Conservation (phyloP, 768 basidiomycete species). For the Tricholomella constricta region DNA sequence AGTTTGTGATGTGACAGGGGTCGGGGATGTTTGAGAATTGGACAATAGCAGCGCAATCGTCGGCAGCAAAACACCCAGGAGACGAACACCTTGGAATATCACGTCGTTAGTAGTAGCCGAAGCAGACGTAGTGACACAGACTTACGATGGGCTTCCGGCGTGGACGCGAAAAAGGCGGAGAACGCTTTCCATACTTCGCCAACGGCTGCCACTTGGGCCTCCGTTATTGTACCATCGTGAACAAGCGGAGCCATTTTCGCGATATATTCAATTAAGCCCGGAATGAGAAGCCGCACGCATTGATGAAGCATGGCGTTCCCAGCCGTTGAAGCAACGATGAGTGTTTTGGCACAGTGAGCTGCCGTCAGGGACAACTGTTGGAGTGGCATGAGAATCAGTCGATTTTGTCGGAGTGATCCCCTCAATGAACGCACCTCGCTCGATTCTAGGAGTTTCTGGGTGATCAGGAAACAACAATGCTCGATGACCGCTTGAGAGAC, state of each 20-base stretch:
- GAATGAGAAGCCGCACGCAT: conserved; percentile 71
- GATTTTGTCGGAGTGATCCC: not conserved
- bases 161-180: conserved; percentile 56
- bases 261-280: conserved; percentile 80
- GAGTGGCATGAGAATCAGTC: not conserved
- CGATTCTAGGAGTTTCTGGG: conserved; percentile 72
- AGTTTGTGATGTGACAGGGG: conserved; percentile 55
- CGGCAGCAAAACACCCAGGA: conserved; percentile 74
- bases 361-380: conserved; percentile 78
- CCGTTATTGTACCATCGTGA: conserved; percentile 57
- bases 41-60: conserved; percentile 72
- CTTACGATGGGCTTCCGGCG: conserved; percentile 66
- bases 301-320: conserved; percentile 70
- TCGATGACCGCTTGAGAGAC: conserved; percentile 78
- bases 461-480: conserved; percentile 81
- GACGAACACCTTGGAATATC: conserved; percentile 53
- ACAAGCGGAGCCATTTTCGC: conserved; percentile 65
- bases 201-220: conserved; percentile 60
- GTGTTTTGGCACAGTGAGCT: conserved; percentile 85
- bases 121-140: conserved; percentile 9
- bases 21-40: conserved; percentile 42
- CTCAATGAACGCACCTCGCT: conserved; percentile 53
- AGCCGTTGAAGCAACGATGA: conserved; percentile 69
- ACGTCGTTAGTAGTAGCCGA: not conserved
- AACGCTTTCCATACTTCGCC: conserved; percentile 86